phyloP scores from a whole-genome alignment of 108 stramenopile genomes.

The Aurantiochytrium sp. region DNA sequence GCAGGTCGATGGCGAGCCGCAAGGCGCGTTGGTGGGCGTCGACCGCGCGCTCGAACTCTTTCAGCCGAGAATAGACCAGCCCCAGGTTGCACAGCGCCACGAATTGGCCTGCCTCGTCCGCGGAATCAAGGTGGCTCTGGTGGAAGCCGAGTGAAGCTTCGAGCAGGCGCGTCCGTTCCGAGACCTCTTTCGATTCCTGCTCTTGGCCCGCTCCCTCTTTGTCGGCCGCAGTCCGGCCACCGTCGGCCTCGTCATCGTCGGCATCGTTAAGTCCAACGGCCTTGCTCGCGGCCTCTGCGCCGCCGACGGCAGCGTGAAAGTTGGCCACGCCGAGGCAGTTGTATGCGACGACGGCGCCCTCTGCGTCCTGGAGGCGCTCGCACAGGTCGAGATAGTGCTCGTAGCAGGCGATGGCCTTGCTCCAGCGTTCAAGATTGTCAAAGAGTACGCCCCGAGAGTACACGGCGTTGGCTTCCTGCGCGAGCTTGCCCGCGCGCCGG shows the following conservation, averaged over 20 bases:
- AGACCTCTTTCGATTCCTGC: background rate
- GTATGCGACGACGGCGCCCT: background rate
- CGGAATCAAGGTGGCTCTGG: background rate
- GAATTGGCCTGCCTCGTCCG: constrained; percentile 2
- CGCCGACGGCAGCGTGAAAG: background rate
- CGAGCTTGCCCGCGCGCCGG: background rate
- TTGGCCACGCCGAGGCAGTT: background rate
- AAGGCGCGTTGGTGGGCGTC: constrained; percentile 13
- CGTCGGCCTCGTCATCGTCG: background rate
- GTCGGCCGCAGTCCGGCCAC: background rate
- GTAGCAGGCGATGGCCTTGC: background rate
- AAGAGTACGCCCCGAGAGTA: constrained; percentile 6
- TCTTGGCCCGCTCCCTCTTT: background rate
- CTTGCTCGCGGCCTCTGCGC: background rate
- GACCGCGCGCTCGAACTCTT: background rate
- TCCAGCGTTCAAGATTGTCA: background rate
- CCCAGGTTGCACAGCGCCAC: background rate
- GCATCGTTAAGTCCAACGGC: background rate
- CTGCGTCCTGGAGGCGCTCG: background rate
- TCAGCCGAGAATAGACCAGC: background rate
- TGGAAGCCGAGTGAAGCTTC: background rate
- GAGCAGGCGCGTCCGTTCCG: background rate
- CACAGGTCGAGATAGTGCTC: background rate
- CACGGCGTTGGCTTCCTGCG: constrained; percentile 11
- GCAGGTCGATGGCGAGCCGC: background rate